Evolutionary conservation across 2,329 filamentous ascomycete genomes (phyloP).

Genomic region (Fusarium solani-melongenae): DNA sequence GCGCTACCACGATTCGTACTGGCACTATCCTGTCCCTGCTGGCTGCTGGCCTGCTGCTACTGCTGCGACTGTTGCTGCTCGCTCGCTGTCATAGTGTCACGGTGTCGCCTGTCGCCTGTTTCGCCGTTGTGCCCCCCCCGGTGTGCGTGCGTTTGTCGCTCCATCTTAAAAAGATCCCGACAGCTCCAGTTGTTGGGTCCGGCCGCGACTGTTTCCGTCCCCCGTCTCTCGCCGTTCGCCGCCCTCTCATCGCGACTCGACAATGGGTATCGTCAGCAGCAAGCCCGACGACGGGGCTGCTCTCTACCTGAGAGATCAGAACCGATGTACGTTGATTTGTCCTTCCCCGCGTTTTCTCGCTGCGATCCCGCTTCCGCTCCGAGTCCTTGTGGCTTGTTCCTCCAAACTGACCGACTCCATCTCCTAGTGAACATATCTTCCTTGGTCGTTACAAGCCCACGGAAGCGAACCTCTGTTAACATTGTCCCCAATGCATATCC

Average conservation of each 20-base stretch:
- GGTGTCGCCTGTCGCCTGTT: conserved; percentile 38
- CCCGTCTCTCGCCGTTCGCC: conserved; percentile 30
- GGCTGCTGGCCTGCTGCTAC: conserved; percentile 15
- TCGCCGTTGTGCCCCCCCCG: conserved; percentile 36
- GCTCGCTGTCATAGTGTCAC: conserved; percentile 40
- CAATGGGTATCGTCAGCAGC: conserved; percentile 94
- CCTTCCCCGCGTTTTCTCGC: conserved; percentile 18
- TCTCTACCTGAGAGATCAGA: conserved; percentile 91
- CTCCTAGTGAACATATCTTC: conserved; percentile 85
- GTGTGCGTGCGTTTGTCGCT: conserved; percentile 27
- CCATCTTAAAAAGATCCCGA: conserved; percentile 43
- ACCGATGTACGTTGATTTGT: conserved; percentile 74
- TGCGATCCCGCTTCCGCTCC: conserved; percentile 16
- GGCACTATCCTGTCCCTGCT: conserved; percentile 38
- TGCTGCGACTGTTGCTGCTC: conserved; percentile 14
- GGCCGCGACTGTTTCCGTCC: conserved; percentile 34
- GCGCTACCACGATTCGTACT: conserved; percentile 43
- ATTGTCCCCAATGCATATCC: conserved; percentile 89
- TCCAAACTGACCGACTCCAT: conserved; percentile 32
- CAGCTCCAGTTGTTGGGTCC: conserved; percentile 36
- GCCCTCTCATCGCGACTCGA: conserved; percentile 49
- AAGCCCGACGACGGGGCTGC: conserved; percentile 83
- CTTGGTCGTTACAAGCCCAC: conserved; percentile 82
- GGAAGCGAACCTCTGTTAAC: conserved; percentile 79
- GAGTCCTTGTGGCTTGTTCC: conserved; percentile 27